Evolutionary conservation across 139 green algal species (phyloP), one percentile per base, ranked within the genome.

Genomic region (Monoraphidium neglectum): DNA sequence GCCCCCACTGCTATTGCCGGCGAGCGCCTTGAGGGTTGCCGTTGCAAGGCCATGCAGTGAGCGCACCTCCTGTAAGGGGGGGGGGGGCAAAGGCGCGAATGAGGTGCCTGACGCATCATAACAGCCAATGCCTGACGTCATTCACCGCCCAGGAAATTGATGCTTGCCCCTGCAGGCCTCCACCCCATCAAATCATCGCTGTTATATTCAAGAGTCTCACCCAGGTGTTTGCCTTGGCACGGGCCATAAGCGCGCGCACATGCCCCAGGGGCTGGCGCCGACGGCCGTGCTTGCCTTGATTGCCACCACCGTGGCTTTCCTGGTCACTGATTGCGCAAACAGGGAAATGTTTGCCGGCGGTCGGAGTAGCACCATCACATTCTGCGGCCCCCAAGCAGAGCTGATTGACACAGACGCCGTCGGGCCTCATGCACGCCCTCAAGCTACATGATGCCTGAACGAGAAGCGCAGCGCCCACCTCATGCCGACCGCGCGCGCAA

Each of bases 31-130:
- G 26, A 88, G 65, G 6, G 82, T 74, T 4, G 73, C 74, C 23
- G 76, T 78, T 0, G 80, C 80, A 12, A 86, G 80, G 33, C 84
- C 84, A 78, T 88, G 84, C 80, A 88, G 61, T 0, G 80, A 83
- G 6, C 80, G 54, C 38, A 77, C 80, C 77, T 88, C 86, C 47
- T 74, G 76, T 54, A 71, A 51, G n/a, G 18, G 35, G 12, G 13
- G 16, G 30, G 54, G 54, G 15, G 16, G 54, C 54, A 28, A 33
- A n/a, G n/a, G n/a, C n/a, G n/a, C n/a, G n/a, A n/a, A n/a, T n/a
- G n/a, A n/a, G n/a, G n/a, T n/a, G n/a, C n/a, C n/a, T n/a, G n/a
- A n/a, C n/a, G n/a, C n/a, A n/a, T n/a, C n/a, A n/a, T n/a, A n/a
- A n/a, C n/a, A n/a, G n/a, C n/a, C n/a, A n/a, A n/a, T n/a, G n/a